Conservation (phyloP, 148 eudicot species). For the Amaranthus hypochondriacus region DNA sequence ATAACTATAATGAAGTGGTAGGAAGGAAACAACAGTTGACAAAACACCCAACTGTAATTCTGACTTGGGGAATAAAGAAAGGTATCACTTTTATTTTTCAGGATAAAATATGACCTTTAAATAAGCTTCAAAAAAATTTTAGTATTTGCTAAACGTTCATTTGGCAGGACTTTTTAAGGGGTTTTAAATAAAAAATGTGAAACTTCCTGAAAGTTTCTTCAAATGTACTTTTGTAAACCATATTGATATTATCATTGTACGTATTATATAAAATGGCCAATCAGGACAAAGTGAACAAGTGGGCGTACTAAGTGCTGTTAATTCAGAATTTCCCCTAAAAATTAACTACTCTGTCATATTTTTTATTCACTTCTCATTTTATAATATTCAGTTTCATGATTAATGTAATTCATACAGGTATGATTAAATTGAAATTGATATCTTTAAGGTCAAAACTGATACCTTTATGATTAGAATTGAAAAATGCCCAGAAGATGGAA, state of each 20-base stretch:
- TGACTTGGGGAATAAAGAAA: conserved; percentile 20
- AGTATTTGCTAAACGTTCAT: conserved; percentile 5
- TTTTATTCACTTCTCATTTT: too few relatives aligned
- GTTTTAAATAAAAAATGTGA: not conserved
- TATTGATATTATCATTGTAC: not conserved
- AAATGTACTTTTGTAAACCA: conserved; percentile 21
- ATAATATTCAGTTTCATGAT: too few relatives aligned
- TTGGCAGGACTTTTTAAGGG: conserved; percentile 6
- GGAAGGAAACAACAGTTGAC: conserved; percentile 10
- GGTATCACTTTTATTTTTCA: not conserved
- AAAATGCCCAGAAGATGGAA: too few relatives aligned
- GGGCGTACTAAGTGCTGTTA: too few relatives aligned
- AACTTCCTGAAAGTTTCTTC: conserved; percentile 28
- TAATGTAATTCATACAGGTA: too few relatives aligned
- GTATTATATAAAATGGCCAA: too few relatives aligned
- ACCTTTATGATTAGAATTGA: too few relatives aligned
- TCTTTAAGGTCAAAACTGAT: too few relatives aligned
- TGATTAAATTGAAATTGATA: too few relatives aligned
- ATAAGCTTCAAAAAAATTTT: conserved; percentile 15
- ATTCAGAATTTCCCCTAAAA: too few relatives aligned
- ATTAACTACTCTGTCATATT: too few relatives aligned
- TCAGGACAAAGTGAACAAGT: too few relatives aligned
- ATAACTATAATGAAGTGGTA: not conserved
- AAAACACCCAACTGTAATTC: conserved; percentile 5
- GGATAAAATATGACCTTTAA: conserved; percentile 8